Base-by-base conservation (phyloP, 257 asterid genomes). In the Solanum sejunctum region DNA sequence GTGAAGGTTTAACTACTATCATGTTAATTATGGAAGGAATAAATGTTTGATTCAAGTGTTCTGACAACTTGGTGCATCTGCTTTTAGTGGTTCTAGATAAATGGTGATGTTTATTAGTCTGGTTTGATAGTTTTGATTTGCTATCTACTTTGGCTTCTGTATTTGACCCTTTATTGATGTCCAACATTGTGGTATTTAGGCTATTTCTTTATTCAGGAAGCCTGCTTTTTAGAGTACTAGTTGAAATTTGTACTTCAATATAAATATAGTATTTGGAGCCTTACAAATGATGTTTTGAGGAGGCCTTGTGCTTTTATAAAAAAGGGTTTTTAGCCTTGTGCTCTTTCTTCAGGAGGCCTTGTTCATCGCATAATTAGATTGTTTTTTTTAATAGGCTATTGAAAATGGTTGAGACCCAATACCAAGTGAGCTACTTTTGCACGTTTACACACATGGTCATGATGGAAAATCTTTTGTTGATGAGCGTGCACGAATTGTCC, bases 101-200 rank as follows among this genome's bases (percentile, higher is more conserved):
- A 86, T 90, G 93, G 92, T 88, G 95, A 90, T 90, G 88, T 84
- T 91, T 85, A 87, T 90, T 86, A 88, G 89, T 89, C 91, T 91
- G 95, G 93, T 88, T 91, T 91, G 92, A 90, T 92, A 94, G 82
- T 87, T 91, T 88, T 92, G 91, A 88, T 93, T 89, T 91, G 95
- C 92, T 88, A 87, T 91, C 92, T 93, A 75, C 86, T 88, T 89
- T 91, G 93, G 94, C 93, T 86, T 90, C 91, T 90, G 72, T 90
- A 89, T 89, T 89, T 89, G 88, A 87, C 36, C 88, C 80, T 88
- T 89, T 88, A 87, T 86, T 91, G 89, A 88, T 88, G 57, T 83
- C 86, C 88, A 43, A 32, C 36, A 2, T 84, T 39, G 61, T 84
- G 71, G 70, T 73, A 47, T 41, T 73, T 41, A 21, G n/a, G 41